Base-by-base conservation (phyloP, 2,329 filamentous ascomycete species). In the Dactylella cylindrospora region DNA sequence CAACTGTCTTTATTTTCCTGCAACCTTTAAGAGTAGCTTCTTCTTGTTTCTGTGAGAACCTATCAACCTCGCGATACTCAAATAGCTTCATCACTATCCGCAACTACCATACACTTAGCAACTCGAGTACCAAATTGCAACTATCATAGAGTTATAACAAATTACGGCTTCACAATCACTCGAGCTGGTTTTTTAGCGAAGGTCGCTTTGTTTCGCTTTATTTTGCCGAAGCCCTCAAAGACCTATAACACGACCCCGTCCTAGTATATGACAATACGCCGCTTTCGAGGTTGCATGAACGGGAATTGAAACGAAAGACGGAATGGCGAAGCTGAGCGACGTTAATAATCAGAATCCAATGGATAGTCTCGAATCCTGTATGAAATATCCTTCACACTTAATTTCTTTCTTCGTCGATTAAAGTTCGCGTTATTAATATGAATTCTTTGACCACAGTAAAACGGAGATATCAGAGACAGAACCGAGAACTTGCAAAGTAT, bases 391-490 rank as follows among this genome's bases (percentile, higher is more conserved):
- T 17, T 17, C 36, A 3, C 31, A 17, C 13, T 20, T 26, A 29
- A 13, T 25, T 10, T 23, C 15, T 22, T 9, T 39, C 25, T 9
- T 25, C n/a, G n/a, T 33, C 32, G 9, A 15, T 32, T 17, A 17
- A 5, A n/a, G 17, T 39, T 28, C 8, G 29, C 20, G 20, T 8
- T 19, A 5, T 15, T 20, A n/a, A n/a, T n/a, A 26, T 32, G 41
- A 17, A 23, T 23, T 17, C 20, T n/a, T 23, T 13, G 39, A 32
- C 8, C 36, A 51, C 68, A 90, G 86, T 91, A 60, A 86, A 88
- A 71, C 81, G 85, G 70, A 84, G 85, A 71, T 88, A 90, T 70
- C 77, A 90, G 69, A 81, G 88, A 50, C 88, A 93, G 72, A 94
- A 94, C 71, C 81, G 86, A 73, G 88, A 93, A n/a, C 57, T 60